A percentile compares a stretch with the other conserved stretches of the same genome.
These are phyloP conservation scores for Ceriops tagal DNA, from an alignment of 345 rosid species.

Conservation along the genomic window DNA sequence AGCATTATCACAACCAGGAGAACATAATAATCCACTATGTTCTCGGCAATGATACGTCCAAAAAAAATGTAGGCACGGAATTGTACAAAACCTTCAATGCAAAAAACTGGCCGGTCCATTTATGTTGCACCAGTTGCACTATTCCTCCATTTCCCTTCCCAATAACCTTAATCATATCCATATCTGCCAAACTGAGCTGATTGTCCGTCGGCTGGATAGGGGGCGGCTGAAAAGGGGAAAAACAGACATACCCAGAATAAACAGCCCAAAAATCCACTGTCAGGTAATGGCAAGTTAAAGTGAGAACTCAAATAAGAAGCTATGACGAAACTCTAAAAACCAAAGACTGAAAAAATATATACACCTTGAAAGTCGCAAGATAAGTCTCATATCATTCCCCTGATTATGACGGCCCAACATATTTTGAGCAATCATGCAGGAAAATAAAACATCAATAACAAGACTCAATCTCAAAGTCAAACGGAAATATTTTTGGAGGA, in stretches of 20 bases:
- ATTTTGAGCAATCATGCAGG: too few relatives aligned
- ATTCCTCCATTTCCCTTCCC: conserved; percentile 96
- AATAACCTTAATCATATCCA: conserved; percentile 70
- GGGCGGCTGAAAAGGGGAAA: conserved; percentile 43
- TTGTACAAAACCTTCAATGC: conserved; percentile 65
- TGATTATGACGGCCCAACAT: too few relatives aligned
- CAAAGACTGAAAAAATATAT: too few relatives aligned
- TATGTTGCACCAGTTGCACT: conserved; percentile 94
- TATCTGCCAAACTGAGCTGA: conserved; percentile 68
- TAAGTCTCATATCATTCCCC: too few relatives aligned
- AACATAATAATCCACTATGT: neutral
- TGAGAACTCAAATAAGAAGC: too few relatives aligned
- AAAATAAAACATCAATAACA: neutral
- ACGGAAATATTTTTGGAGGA: neutral
- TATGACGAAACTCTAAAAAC: too few relatives aligned
- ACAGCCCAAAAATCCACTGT: neutral
- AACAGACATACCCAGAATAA: conserved; percentile 3
- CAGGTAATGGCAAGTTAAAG: neutral
- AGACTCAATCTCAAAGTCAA: neutral
- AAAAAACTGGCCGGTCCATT: conserved; percentile 85
- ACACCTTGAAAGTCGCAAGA: too few relatives aligned
- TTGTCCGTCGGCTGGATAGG: conserved; percentile 67
- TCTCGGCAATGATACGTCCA: too few relatives aligned
- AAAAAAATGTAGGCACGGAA: neutral
- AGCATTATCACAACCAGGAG: neutral